Base-by-base conservation (phyloP, 2,329 filamentous ascomycete genomes). In the Ophiostoma ulmi region DNA sequence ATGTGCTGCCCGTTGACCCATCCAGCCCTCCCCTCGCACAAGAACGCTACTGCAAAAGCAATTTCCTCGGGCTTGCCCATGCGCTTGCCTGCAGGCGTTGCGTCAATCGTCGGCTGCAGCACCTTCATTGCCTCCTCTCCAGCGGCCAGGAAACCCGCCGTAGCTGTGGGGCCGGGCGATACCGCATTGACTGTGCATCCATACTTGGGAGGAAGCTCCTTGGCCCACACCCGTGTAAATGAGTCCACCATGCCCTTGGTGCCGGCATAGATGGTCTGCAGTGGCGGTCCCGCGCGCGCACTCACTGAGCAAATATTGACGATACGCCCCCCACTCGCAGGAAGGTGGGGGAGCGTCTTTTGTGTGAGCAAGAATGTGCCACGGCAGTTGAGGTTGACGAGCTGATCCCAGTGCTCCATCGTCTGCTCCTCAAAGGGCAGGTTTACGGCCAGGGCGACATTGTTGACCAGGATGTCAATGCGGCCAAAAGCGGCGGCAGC, bases 111-210 rank as follows among this genome's bases (percentile, higher is more conserved):
- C 1, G 80, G 79, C 72, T 81, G 77, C 70, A 83, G 75, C 11
- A 78, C 75, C 72, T 77, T 78, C 78, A 84, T 81, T 70, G 80
- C 78, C 55, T 79, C 80, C 41, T 80, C 78, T 0, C 73, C 72
- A 6, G 72, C 73, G 0, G 69, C 69, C 1, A 68, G 36, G 36
- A 73, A 35, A 83, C 72, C 72, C 0, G 52, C 70, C 5, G 82
- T 88, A 77, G 84, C 78, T 6, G 88, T 84, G 0, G 87, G 86
- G 0, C 88, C 88, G 0, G 87, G 86, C 26, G 83, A 84, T 2
- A 90, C 83, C 0, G 82, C 81, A 73, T 90, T 90, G 36, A 88
- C 87, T 0, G 87, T 89, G 71, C 85, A 85, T 0, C 87, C 86
- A 63, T 74, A 73, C 71, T 82, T 78, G 3, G 72, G 75, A 0